These are phyloP conservation scores for Petunia axillaris DNA, from an alignment of 257 asterid genomes.

Conservation along the genomic window DNA sequence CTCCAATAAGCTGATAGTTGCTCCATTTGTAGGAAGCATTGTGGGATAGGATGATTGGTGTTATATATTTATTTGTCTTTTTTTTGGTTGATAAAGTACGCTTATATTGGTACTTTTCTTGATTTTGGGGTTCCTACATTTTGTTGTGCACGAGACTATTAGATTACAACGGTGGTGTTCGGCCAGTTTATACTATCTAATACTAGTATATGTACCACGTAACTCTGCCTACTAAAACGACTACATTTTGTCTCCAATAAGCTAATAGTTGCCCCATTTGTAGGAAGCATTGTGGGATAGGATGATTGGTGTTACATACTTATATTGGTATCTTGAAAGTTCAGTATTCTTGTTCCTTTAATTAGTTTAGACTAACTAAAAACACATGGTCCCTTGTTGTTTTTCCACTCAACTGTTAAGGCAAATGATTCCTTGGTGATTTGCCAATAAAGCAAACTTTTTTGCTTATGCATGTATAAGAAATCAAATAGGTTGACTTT, in stretches of 20 bases:
- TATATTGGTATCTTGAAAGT: slow-evolving; percentile 20
- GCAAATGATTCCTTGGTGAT: background rate
- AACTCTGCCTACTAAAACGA: no score
- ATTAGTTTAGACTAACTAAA: background rate
- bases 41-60: background rate
- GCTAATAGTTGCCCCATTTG: background rate
- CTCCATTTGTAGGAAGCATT: background rate
- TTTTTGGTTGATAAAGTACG: background rate
- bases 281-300: background rate
- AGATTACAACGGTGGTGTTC: no score
- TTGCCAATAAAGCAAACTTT: background rate
- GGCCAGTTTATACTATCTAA: no score
- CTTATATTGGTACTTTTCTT: no score
- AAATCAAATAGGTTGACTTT: background rate
- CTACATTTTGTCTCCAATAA: background rate
- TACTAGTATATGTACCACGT: no score
- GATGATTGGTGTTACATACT: background rate
- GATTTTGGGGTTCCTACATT: no score
- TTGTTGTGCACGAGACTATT: no score
- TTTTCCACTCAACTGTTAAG: background rate
- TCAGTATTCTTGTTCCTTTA: slow-evolving; percentile 1
- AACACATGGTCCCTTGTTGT: background rate
- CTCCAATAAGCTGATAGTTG: background rate
- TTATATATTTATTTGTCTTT: background rate
- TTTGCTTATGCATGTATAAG: no score